These are phyloP conservation scores for Striga hermonthica DNA, from an alignment of 305 asterid species.

Conservation along the genomic window DNA sequence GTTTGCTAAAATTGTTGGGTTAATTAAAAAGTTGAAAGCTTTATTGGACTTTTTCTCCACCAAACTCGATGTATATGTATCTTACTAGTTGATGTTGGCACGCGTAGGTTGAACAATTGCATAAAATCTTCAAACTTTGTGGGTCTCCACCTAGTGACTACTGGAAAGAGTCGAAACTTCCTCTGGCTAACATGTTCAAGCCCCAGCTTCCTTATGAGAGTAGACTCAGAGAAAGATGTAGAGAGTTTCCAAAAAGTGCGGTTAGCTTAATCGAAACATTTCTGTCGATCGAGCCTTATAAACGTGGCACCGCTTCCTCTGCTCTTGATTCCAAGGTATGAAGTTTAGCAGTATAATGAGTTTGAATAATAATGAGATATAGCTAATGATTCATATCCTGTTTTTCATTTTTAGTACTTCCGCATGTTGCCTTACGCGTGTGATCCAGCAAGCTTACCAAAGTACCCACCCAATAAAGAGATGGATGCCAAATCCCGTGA, in stretches of 20 bases:
- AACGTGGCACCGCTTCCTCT: constrained; percentile 70
- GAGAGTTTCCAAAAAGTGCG: constrained; percentile 73
- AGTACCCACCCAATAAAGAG: constrained; percentile 89
- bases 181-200: constrained; percentile 76
- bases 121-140: constrained; percentile 52
- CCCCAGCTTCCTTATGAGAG: constrained; percentile 75
- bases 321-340: constrained; percentile 69
- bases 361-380: not conserved
- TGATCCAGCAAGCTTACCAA: constrained; percentile 72
- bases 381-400: not conserved
- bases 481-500: constrained; percentile 80
- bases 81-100: not conserved
- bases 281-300: constrained; percentile 72
- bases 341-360: not conserved
- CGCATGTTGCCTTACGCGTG: constrained; percentile 71
- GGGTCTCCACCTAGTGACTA: constrained; percentile 52
- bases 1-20: not conserved
- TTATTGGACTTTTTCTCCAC: not conserved
- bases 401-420: constrained; percentile 58
- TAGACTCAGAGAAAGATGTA: constrained; percentile 72
- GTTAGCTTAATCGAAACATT: constrained; percentile 60
- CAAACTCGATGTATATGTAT: not conserved
- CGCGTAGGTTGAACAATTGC: constrained; percentile 53
- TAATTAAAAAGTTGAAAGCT: not conserved
- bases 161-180: constrained; percentile 61